phyloP scores from a whole-genome alignment of 192 early-diverging fungal species.

The Coemansia sp. region DNA sequence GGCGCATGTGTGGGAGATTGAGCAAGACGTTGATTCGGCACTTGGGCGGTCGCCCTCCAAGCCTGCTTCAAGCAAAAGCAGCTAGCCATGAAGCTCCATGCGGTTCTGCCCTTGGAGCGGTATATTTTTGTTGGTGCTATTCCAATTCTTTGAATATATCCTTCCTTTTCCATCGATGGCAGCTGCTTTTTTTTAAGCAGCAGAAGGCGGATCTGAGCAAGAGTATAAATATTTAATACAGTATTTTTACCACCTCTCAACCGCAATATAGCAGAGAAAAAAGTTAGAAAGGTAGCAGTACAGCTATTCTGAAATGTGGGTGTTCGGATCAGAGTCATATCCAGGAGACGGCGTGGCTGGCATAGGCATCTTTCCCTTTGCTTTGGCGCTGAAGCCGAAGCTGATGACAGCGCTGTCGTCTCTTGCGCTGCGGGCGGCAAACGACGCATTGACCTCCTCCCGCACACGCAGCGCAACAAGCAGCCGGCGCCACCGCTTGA shows the following conservation, averaged over 20 bases:
- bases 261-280: too few relatives aligned
- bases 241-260: too few relatives aligned
- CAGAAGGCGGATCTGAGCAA: too few relatives aligned
- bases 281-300: too few relatives aligned
- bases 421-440: conserved; percentile 30
- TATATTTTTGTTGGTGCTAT: too few relatives aligned
- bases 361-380: background rate
- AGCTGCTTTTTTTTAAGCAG: too few relatives aligned
- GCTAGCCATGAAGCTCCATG: background rate
- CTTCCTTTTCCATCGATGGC: background rate
- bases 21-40: conserved; percentile 51
- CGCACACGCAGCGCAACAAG: conserved; percentile 41
- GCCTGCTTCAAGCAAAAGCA: background rate
- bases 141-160: background rate
- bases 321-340: background rate
- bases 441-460: conserved; percentile 44
- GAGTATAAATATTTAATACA: too few relatives aligned
- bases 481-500: conserved; percentile 35
- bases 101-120: too few relatives aligned
- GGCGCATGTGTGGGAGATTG: conserved; percentile 73
- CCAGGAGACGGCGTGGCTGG: background rate
- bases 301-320: background rate
- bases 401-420: conserved; percentile 11
- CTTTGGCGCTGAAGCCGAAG: background rate
- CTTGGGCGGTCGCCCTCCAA: conserved; percentile 16